phyloP scores from a whole-genome alignment of 1,284 basidiomycete genomes.

The Ceratorhiza oryzae-sativae region DNA sequence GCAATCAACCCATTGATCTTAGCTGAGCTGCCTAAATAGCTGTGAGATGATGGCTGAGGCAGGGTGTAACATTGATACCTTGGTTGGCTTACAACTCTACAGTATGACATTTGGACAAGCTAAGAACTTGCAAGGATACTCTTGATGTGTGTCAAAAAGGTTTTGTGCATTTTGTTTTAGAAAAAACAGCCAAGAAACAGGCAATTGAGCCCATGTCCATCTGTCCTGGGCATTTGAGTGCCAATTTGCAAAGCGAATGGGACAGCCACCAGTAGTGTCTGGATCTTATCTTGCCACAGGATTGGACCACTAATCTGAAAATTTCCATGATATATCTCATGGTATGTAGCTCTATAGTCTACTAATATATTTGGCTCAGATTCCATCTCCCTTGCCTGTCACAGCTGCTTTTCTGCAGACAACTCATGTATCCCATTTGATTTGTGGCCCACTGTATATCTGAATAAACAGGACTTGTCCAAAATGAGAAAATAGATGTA shows the following conservation, averaged over 20 bases:
- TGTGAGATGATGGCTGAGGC: not conserved
- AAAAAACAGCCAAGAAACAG: not conserved
- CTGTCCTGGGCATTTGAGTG: not conserved
- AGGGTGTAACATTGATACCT: not conserved
- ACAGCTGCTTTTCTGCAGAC: not conserved
- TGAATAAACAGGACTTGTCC: no score
- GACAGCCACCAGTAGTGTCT: no score
- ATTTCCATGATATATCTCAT: not conserved
- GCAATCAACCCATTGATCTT: not conserved
- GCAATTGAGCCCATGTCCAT: not conserved
- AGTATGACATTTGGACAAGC: not conserved
- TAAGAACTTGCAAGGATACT: not conserved
- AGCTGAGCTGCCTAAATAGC: not conserved
- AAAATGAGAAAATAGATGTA: no score
- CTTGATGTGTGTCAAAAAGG: not conserved
- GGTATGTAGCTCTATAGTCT: not conserved
- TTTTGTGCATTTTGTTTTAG: not conserved
- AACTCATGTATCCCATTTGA: not conserved
- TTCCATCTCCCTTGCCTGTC: not conserved
- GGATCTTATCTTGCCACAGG: not conserved
- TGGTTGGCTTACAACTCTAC: not conserved
- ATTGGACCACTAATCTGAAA: not conserved
- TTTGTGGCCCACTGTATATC: conserved; percentile 5
- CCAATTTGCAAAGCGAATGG: no score
- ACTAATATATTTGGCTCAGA: not conserved